Evolutionary conservation across 768 basidiomycete genomes (phyloP), one percentile per base, ranked within the genome.

Genomic region (Phanerochaete sordida): DNA sequence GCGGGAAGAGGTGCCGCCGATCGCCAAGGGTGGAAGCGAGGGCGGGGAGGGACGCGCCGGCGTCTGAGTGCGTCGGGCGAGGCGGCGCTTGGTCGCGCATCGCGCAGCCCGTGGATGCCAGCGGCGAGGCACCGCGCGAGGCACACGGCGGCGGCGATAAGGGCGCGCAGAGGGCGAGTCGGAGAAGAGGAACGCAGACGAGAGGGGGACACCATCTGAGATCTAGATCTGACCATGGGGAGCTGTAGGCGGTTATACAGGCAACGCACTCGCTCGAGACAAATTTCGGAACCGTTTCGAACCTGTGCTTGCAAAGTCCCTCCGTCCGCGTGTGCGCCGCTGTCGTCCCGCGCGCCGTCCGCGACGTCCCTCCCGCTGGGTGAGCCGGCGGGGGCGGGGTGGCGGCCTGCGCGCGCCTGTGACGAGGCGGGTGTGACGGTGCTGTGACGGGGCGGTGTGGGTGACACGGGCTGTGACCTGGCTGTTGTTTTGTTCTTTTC

Each of bases 181-280:
- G 51, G 33, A 33, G 53, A 26, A 23, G 7, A 24, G 35, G 53
- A 23, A 51, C 15, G 19, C 35, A 27, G 35, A 54, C 39, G 39
- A 43, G 39, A 43, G 39, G 19, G 39, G 39, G 35, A 46, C 35
- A 43, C 13, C 53, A 54, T 54, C 53, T 54, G 35, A 21, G 53
- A 54, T 54, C 53, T 54, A 37, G 53, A 54, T 54, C 53, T 54
- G 53, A 54, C 53, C 53, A 54, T 54, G 35, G 53, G 53, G 53
- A 43, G 53, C 53, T 33, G 51, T 52, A 33, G 30, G 51, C 51
- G 51, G 51, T 52, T 52, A 52, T 52, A 30, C 51, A 54, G 27
- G 24, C 47, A 48, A 27, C 53, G 35, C 53, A 54, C 35, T 54
- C 53, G 51, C 51, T 35, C 51, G 37, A 54, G 53, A 54, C 53